phyloP scores from a whole-genome alignment of 768 basidiomycete species.

The Pleurotus giganteus region DNA sequence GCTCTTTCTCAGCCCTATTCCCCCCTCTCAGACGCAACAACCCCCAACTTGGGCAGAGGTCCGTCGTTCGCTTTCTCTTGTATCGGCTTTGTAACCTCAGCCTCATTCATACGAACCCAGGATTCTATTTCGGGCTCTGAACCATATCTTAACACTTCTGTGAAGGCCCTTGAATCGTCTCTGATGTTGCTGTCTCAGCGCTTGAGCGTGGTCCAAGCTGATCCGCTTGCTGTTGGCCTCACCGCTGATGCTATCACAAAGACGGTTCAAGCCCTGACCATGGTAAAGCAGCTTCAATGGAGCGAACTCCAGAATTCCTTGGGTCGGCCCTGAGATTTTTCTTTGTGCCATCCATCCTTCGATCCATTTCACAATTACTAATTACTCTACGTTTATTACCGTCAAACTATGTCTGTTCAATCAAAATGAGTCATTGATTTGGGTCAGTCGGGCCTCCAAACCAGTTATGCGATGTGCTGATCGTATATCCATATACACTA shows the following conservation, averaged over 20 bases:
- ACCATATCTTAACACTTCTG: constrained; percentile 30
- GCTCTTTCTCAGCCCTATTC: no score
- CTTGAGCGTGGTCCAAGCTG: constrained; percentile 37
- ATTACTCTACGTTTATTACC: not conserved
- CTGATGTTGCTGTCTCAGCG: constrained; percentile 51
- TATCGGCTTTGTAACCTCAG: no score
- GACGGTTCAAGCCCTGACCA: constrained; percentile 57
- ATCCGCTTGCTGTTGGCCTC: constrained; percentile 48
- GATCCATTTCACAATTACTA: not conserved
- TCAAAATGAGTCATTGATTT: not conserved
- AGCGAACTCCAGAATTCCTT: constrained; percentile 33
- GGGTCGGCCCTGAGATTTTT: not conserved
- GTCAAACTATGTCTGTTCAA: not conserved
- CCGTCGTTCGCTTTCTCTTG: not conserved
- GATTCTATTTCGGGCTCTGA: not conserved
- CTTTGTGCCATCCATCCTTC: not conserved
- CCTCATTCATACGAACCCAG: not conserved
- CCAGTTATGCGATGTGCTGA: not conserved
- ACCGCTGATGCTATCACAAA: constrained; percentile 72
- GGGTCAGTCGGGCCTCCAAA: not conserved
- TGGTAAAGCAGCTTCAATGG: constrained; percentile 58
- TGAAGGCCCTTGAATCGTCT: constrained; percentile 49
- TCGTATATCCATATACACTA: not conserved
- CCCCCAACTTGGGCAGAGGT: no score
- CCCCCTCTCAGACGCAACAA: no score